Base-by-base conservation (phyloP, 2,329 filamentous ascomycete species). In the Paecilomyces sp. region DNA sequence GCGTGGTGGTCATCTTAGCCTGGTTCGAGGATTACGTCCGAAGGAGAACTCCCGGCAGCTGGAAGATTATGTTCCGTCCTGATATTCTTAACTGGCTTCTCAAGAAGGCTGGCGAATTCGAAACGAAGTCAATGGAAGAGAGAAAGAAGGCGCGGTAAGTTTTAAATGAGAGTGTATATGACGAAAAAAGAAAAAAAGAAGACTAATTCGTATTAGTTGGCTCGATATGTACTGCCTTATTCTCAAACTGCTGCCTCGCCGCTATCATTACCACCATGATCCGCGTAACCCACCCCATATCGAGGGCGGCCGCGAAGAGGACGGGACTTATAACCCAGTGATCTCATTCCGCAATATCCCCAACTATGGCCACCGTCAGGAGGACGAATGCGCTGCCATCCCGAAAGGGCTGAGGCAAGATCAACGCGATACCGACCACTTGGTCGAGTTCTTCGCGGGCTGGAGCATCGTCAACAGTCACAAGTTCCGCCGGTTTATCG, bases 41-140 rank as follows among this genome's bases (percentile, higher is more conserved):
- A 18, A 61, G 58, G 7, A 71, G 67, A 34, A 64, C 63, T 18
- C 66, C 64, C 1, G 71, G 71, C 2, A 69, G 61, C 5, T 74
- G 70, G 67, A 77, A 77, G 59, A 60, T 79, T 33, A 71, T 75
- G 64, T 64, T 77, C 4, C 68, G 70, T 7, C 77, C 77, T 2
- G 65, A 70, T 55, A 62, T 77, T 5, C 59, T 72, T 55, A 64
- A 69, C 12, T 76, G 74, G 71, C 62, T 78, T 2, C 51, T 70
- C 15, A 47, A 47, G 41, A 47, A 47, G n/a, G 15, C 41, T 2
- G n/a, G 18, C 41, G 41, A 47, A 15, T 9, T 47, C 7, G 41
- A 47, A 50, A 61, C 59, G 3, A 67, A 67, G 57, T 63, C 67
- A 6, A 64, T 67, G 6, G 60, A 58, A 15, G 3, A 57, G 30